phyloP scores from a whole-genome alignment of 345 rosid genomes.

The Eucalyptus brandiana region DNA sequence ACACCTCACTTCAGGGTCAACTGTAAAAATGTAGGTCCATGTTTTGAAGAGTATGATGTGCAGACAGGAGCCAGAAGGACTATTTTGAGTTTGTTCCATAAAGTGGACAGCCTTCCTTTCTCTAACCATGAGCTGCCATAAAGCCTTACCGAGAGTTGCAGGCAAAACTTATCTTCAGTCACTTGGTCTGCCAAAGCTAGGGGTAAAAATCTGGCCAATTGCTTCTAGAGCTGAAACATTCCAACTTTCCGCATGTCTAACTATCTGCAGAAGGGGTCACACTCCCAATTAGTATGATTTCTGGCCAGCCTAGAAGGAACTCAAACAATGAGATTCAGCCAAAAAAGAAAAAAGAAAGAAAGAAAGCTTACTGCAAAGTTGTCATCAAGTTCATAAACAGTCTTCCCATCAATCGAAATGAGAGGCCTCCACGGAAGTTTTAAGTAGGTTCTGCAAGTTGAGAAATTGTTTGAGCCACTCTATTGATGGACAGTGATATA shows the following conservation, averaged over 20 bases:
- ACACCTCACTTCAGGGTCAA: neutral
- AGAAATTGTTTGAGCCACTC: neutral
- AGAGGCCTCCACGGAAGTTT: constrained; percentile 81
- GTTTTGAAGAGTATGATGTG: neutral
- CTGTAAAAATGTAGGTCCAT: neutral
- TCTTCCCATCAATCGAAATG: constrained; percentile 50
- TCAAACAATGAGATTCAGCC: neutral
- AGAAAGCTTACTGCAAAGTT: constrained; percentile 34
- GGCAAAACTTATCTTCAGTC: neutral
- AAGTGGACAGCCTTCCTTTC: neutral
- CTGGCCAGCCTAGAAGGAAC: neutral
- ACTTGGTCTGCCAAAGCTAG: constrained; percentile 3
- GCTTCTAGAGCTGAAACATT: constrained; percentile 68
- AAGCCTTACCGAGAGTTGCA: neutral
- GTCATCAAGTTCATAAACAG: constrained; percentile 42
- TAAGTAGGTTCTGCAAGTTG: constrained; percentile 56
- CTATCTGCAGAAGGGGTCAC: constrained; percentile 25
- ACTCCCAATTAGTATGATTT: neutral
- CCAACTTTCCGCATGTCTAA: constrained; percentile 81
- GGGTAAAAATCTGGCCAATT: constrained; percentile 59
- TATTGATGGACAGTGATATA: neutral
- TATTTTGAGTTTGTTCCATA: neutral
- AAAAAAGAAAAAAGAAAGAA: neutral
- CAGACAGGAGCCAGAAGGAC: neutral
- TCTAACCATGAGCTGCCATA: neutral